Evolutionary conservation across 2,329 filamentous ascomycete genomes (phyloP).

Genomic region (Colletotrichum australisinense): DNA sequence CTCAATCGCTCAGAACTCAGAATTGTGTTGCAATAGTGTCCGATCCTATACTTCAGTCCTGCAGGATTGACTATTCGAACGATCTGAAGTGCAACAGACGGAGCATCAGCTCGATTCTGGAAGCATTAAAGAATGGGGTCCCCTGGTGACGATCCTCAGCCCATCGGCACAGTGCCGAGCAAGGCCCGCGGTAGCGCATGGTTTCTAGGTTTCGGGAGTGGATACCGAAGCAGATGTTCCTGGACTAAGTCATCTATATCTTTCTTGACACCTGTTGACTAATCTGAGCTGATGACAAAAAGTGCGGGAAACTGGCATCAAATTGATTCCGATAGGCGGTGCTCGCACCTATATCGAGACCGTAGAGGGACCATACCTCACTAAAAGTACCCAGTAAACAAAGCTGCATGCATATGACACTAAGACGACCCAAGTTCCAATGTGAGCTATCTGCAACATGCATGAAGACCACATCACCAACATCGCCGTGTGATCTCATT

Average conservation of each 20-base stretch:
- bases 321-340: neutral
- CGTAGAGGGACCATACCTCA: too few relatives aligned
- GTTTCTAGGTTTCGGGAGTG: conserved; percentile 18
- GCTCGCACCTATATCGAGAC: neutral
- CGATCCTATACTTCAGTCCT: neutral
- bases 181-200: neutral
- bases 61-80: neutral
- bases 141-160: neutral
- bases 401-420: neutral
- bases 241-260: neutral
- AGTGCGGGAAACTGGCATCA: neutral
- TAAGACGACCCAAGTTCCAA: neutral
- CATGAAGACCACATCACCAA: neutral
- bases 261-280: neutral
- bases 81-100: neutral
- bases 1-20: too few relatives aligned
- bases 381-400: too few relatives aligned
- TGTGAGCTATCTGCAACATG: neutral
- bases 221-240: neutral
- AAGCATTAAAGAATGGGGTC: neutral
- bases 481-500: neutral
- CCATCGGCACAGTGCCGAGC: conserved; percentile 26
- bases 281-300: neutral
- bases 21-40: neutral
- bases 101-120: neutral